Conservation (phyloP, 1,284 basidiomycete species). For the Spongispora temasekensis region DNA sequence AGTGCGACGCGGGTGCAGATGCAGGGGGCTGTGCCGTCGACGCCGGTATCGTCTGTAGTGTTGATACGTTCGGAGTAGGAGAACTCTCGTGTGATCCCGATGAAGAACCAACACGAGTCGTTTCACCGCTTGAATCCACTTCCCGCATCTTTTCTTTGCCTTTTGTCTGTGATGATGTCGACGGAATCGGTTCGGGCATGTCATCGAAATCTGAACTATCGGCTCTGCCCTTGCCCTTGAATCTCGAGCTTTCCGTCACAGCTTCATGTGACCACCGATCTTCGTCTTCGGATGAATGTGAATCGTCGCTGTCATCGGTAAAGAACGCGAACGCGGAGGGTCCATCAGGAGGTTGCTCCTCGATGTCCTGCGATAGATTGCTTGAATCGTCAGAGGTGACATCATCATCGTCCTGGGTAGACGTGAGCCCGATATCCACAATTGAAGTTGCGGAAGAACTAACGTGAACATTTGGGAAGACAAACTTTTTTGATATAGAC, state of each 20-base stretch:
- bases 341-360: slow-evolving; percentile 6
- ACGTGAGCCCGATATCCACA: not conserved
- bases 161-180: slow-evolving; percentile 8
- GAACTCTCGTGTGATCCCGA: slow-evolving; percentile 14
- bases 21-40: not conserved
- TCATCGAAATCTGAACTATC: slow-evolving; percentile 9
- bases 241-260: slow-evolving; percentile 16
- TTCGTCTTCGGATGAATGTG: slow-evolving; percentile 19
- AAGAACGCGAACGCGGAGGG: too few species aligned
- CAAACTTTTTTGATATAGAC: slow-evolving; percentile 38
- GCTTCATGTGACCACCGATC: slow-evolving; percentile 27
- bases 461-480: slow-evolving; percentile 25
- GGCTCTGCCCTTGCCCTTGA: slow-evolving; percentile 30
- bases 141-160: slow-evolving; percentile 30
- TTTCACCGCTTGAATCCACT: slow-evolving; percentile 9
- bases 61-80: slow-evolving; percentile 6
- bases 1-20: too few species aligned
- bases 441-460: not conserved
- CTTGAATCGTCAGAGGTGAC: not conserved
- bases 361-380: slow-evolving; percentile 1
- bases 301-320: not conserved
- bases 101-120: slow-evolving; percentile 5
- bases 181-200: slow-evolving; percentile 4
- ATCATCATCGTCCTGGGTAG: not conserved
- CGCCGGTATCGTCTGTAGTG: not conserved